Conservation (phyloP, 768 basidiomycete genomes). For the Russula griseocarnosa region DNA sequence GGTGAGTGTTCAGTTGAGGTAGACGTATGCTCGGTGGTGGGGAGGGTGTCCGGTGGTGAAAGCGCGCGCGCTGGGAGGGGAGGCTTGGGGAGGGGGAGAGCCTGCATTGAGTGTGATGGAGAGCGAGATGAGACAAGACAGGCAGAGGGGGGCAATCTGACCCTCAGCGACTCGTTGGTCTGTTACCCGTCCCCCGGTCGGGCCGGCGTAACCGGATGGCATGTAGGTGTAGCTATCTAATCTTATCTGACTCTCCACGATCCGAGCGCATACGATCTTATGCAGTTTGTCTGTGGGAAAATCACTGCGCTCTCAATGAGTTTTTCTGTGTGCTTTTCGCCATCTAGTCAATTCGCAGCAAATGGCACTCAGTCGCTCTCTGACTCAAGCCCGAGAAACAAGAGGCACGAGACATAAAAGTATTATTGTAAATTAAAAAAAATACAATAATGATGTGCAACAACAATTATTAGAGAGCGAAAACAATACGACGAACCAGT, state of each 20-base stretch:
- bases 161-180: conserved; percentile 7
- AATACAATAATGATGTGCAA: no score
- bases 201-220: conserved; percentile 1
- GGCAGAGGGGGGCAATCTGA: background rate
- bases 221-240: background rate
- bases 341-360: background rate
- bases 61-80: conserved; percentile 11
- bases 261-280: no score
- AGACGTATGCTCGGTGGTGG: conserved; percentile 1
- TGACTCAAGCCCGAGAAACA: no score
- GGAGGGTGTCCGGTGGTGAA: conserved; percentile 4
- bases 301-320: background rate
- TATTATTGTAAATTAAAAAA: no score
- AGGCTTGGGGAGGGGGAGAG: conserved; percentile 21
- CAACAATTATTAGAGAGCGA: no score
- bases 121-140: conserved; percentile 12
- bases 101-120: conserved; percentile 22
- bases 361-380: background rate
- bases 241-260: conserved; percentile 8
- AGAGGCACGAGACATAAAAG: no score
- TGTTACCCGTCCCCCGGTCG: background rate
- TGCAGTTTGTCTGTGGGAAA: no score
- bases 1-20: conserved; percentile 18
- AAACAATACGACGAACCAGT: no score
- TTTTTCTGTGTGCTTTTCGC: background rate